Conservation (phyloP, 495 filamentous ascomycete species). For the Podospora didyma region DNA sequence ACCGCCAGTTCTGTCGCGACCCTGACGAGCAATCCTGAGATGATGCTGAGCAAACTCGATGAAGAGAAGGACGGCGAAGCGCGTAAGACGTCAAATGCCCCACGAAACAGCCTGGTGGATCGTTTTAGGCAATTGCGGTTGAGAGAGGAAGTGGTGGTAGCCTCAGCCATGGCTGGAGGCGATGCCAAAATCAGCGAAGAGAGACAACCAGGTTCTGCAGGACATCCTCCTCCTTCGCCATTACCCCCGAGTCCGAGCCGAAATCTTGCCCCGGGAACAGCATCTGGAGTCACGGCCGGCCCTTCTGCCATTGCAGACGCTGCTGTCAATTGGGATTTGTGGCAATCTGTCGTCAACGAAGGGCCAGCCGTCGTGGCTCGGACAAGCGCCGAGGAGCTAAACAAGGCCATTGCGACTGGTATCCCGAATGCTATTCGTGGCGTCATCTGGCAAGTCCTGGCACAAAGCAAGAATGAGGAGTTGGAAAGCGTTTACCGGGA, state of each 20-base stretch:
- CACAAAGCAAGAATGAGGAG: constrained; percentile 87
- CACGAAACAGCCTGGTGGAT: constrained; percentile 71
- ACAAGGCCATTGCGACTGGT: constrained; percentile 83
- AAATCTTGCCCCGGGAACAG: constrained; percentile 75
- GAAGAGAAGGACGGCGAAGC: constrained; percentile 55
- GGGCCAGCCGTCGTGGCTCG: constrained; percentile 81
- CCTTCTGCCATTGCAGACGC: constrained; percentile 63
- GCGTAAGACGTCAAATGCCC: constrained; percentile 29
- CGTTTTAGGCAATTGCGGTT: constrained; percentile 81
- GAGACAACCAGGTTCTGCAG: constrained; percentile 22
- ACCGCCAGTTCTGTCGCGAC: constrained; percentile 74
- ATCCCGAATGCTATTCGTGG: constrained; percentile 93
- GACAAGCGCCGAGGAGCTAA: constrained; percentile 82
- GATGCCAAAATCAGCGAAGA: constrained; percentile 40
- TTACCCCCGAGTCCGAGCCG: constrained; percentile 47
- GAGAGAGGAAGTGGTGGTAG: constrained; percentile 70
- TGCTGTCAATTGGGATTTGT: constrained; percentile 93
- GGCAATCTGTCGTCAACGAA: constrained; percentile 93
- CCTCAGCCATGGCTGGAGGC: constrained; percentile 44
- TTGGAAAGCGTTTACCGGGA: constrained; percentile 85
- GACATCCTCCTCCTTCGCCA: constrained; percentile 44
- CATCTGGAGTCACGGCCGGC: constrained; percentile 67
- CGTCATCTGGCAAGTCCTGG: constrained; percentile 96
- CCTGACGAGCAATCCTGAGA: constrained; percentile 67
- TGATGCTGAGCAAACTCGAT: constrained; percentile 66